These are phyloP conservation scores for Lenzites betulinus DNA, from an alignment of 768 basidiomycete genomes.

Conservation along the genomic window DNA sequence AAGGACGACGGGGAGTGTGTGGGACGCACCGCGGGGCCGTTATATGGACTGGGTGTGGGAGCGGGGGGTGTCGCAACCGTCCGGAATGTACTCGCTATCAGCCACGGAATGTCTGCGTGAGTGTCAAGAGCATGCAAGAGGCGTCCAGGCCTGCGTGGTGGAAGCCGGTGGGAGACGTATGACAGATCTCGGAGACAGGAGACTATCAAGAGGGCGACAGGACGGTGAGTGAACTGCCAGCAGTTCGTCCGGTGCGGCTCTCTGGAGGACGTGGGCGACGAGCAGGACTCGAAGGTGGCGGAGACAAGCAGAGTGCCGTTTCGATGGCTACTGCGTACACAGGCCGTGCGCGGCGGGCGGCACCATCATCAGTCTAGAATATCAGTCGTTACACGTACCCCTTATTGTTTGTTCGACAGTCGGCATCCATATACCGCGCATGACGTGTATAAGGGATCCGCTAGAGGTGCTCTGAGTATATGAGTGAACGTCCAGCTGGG, in stretches of 20 bases:
- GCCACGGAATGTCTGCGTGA: not conserved
- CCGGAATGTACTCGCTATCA: not conserved
- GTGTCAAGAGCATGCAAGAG: not conserved
- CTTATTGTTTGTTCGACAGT: too few species aligned
- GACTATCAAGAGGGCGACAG: slow-evolving; percentile 14
- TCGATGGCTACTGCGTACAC: slow-evolving; percentile 14
- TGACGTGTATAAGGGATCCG: too few species aligned
- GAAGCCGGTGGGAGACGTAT: slow-evolving; percentile 1
- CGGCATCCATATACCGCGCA: too few species aligned
- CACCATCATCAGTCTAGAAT: not conserved
- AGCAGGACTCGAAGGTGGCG: not conserved
- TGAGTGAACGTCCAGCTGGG: too few species aligned
- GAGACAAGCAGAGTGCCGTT: slow-evolving; percentile 4
- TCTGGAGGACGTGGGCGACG: not conserved
- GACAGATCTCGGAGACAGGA: not conserved
- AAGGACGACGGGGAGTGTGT: not conserved
- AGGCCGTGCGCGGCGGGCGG: not conserved
- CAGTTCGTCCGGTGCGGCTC: slow-evolving; percentile 21
- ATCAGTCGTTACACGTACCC: too few species aligned
- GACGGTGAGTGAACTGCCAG: slow-evolving; percentile 23
- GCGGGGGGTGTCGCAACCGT: slow-evolving; percentile 14
- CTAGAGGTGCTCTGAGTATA: too few species aligned
- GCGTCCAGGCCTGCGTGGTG: not conserved
- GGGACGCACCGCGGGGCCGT: slow-evolving; percentile 6
- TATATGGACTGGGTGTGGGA: slow-evolving; percentile 13